These are phyloP conservation scores for Medicago lupulina DNA, from an alignment of 306 rosid species.

Conservation along the genomic window DNA sequence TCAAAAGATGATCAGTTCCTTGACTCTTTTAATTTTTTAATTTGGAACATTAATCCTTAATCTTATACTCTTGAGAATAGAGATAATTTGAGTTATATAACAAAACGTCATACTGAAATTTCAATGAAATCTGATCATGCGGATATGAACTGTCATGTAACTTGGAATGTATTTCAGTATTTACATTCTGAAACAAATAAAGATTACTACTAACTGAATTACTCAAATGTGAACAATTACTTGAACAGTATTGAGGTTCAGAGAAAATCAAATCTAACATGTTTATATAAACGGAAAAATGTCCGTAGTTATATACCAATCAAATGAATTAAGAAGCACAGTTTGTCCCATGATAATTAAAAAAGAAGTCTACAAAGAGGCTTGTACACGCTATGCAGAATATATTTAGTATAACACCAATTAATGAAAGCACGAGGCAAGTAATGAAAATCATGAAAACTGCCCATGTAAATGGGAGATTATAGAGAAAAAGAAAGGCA, in stretches of 20 bases:
- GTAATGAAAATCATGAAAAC: not conserved
- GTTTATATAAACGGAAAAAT: not conserved
- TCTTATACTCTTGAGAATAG: not conserved
- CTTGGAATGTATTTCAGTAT: not conserved
- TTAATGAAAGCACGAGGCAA: not conserved
- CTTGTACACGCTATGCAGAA: not conserved
- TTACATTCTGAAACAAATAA: not conserved
- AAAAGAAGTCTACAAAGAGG: not conserved
- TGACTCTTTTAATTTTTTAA: constrained; percentile 1
- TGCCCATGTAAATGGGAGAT: constrained; percentile 10
- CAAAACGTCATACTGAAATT: not conserved
- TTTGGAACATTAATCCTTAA: constrained; percentile 15
- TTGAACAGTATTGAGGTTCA: not conserved
- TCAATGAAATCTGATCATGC: too few relatives aligned
- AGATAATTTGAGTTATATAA: constrained; percentile 1
- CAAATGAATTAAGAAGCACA: not conserved
- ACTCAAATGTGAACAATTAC: not conserved
- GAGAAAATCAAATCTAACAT: not conserved
- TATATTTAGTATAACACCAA: not conserved
- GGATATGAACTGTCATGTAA: not conserved
- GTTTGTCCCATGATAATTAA: not conserved
- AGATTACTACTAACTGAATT: not conserved
- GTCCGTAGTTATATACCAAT: not conserved
- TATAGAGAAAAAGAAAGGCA: not conserved
- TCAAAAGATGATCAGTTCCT: not conserved